Evolutionary conservation across 257 asterid species (phyloP).

Genomic region (Gentiana dahurica): DNA sequence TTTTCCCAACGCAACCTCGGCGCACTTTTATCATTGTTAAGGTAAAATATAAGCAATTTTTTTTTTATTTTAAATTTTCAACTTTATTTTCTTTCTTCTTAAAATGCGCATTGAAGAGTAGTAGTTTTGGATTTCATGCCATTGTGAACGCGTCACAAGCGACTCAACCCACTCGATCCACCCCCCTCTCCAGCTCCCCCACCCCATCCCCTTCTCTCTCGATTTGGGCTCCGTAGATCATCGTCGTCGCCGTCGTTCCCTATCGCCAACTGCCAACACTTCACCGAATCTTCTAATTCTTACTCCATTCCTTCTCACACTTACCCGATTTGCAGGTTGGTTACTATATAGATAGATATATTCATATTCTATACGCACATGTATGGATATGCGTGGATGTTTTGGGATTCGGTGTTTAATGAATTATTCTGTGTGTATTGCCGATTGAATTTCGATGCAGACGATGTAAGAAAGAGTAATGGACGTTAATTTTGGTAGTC

Average conservation of each 20-base stretch:
- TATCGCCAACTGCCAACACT: slow-evolving; percentile 12
- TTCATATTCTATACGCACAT: background rate
- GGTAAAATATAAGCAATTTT: too few species aligned
- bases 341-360: background rate
- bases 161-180: slow-evolving; percentile 8
- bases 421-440: too few species aligned
- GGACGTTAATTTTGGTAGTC: slow-evolving; percentile 51
- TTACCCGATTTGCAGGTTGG: slow-evolving; percentile 19
- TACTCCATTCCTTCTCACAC: background rate
- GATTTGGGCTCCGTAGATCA: slow-evolving; percentile 38
- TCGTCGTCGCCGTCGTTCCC: slow-evolving; percentile 4
- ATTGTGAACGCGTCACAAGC: slow-evolving; percentile 16
- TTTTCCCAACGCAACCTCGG: too few species aligned
- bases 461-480: slow-evolving; percentile 18
- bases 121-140: slow-evolving; percentile 8
- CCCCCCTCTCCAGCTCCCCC: slow-evolving; percentile 8
- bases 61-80: too few species aligned
- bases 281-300: slow-evolving; percentile 9
- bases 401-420: background rate
- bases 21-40: too few species aligned
- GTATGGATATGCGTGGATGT: background rate
- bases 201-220: slow-evolving; percentile 20
- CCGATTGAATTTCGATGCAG: slow-evolving; percentile 39
- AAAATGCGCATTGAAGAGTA: background rate
- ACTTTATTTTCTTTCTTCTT: too few species aligned